Percentiles rank a stretch among this genome's conserved stretches.
These are phyloP conservation scores for Protea cynaroides DNA, from an alignment of 164 flowering plant species.

Conservation along the genomic window DNA sequence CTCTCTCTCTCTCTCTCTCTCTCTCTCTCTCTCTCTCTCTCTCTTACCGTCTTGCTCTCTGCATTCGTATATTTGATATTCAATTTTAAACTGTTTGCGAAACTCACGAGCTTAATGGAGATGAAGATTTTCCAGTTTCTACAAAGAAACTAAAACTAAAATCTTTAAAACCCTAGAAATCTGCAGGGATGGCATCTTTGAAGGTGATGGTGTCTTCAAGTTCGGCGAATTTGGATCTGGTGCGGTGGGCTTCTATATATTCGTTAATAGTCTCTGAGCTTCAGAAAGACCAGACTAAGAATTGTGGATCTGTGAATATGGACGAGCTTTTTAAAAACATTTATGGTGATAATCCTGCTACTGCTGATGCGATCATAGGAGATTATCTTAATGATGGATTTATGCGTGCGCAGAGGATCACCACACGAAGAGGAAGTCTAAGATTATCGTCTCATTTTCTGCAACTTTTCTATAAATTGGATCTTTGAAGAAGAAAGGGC, in stretches of 20 bases:
- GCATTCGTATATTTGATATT: not conserved
- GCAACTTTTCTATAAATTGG: too few relatives aligned
- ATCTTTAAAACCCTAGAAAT: too few relatives aligned
- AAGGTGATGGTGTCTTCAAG: constrained; percentile 13
- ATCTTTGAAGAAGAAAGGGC: too few relatives aligned
- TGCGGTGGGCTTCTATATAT: constrained; percentile 27
- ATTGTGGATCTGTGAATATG: constrained; percentile 31
- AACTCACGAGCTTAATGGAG: not conserved
- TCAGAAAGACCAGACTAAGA: constrained; percentile 11
- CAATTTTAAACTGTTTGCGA: constrained; percentile 1
- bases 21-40: not conserved
- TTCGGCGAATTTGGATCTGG: constrained; percentile 46
- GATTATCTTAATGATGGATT: too few relatives aligned
- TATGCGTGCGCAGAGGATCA: too few relatives aligned
- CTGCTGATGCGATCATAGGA: too few relatives aligned
- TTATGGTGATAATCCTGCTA: constrained; percentile 26
- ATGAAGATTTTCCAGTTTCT: too few relatives aligned
- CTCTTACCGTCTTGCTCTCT: not conserved
- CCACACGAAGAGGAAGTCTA: too few relatives aligned
- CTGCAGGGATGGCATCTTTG: constrained; percentile 12
- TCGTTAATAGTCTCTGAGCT: constrained; percentile 9
- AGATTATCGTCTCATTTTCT: too few relatives aligned
- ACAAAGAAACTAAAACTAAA: too few relatives aligned
- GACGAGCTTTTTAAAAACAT: constrained; percentile 39
- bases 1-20: too few relatives aligned